Conservation (phyloP, 305 asterid genomes). For the Solanum chacoense region DNA sequence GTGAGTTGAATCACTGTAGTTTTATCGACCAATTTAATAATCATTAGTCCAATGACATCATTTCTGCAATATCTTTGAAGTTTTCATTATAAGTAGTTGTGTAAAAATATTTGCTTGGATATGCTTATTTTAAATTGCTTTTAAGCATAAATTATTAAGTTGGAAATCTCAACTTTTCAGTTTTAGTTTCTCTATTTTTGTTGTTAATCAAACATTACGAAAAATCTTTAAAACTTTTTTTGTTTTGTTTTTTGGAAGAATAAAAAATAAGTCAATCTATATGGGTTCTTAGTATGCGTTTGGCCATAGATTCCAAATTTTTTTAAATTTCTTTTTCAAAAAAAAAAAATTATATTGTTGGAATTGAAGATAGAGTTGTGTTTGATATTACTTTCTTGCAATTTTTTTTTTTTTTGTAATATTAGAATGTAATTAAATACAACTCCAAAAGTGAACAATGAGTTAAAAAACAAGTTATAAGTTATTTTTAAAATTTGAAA, state of each 20-base stretch:
- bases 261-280: too few species aligned
- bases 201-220: background rate
- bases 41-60: background rate
- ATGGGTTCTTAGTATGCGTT: background rate
- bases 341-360: too few species aligned
- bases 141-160: background rate
- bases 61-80: background rate
- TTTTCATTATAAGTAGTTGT: background rate
- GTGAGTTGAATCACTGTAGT: background rate
- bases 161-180: background rate
- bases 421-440: background rate
- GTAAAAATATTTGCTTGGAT: background rate
- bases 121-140: background rate
- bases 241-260: background rate
- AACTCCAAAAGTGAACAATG: background rate
- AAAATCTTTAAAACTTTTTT: background rate
- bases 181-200: too few species aligned
- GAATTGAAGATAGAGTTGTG: too few species aligned
- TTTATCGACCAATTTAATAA: background rate
- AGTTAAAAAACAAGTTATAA: background rate
- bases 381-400: background rate
- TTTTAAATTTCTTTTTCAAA: background rate
- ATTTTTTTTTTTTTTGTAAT: too few species aligned
- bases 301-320: background rate
- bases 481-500: background rate